Evolutionary conservation across 2,329 filamentous ascomycete genomes (phyloP), one percentile per base, ranked within the genome.

Genomic region (Colletotrichum eremochloae): DNA sequence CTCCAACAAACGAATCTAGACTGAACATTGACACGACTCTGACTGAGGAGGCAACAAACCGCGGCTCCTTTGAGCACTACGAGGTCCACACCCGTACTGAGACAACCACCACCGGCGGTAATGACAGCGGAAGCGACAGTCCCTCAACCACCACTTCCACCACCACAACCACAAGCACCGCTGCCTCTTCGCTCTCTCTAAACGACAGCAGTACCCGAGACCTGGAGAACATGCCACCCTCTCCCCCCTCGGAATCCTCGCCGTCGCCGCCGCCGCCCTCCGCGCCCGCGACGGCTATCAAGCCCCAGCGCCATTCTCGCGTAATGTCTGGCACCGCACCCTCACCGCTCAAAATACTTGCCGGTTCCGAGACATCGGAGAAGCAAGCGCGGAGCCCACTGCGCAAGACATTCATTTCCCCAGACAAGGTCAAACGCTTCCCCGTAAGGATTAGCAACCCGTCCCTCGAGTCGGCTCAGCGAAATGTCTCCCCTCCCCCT

Each of bases 301-400:
- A 72, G 55, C 67, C 67, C 42, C 78, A 81, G 74, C 85, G 86
- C 60, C 84, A 87, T 72, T 89, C 87, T 31, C 86, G 88, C 74
- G 86, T 90, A 75, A 81, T 90, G 65, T 89, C 88, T 44, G 88
- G 88, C 68, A 85, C 81, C 69, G 88, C 88, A 75, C 84, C 90
- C 42, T 89, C 88, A 63, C 88, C 88, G 50, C 82, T 90, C 46
- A 89, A 88, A 81, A 88, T 90, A 61, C 82, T 90, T 46, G 78
- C 83, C 42, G 81, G 81, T 48, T 62, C 70, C 66, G 70, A 72
- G 70, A 76, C 68, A 72, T 75, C 66, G 67, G 80, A 81, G 33
- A 73, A 79, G 78, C 71, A 79, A 76, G 75, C 78, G 76, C 77
- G 79, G 64, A 77, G 79, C 18, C 75, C 80, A 57, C 85, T 87